Base-by-base conservation (phyloP, 352 stramenopile genomes). In the Phytophthora tentaculata region DNA sequence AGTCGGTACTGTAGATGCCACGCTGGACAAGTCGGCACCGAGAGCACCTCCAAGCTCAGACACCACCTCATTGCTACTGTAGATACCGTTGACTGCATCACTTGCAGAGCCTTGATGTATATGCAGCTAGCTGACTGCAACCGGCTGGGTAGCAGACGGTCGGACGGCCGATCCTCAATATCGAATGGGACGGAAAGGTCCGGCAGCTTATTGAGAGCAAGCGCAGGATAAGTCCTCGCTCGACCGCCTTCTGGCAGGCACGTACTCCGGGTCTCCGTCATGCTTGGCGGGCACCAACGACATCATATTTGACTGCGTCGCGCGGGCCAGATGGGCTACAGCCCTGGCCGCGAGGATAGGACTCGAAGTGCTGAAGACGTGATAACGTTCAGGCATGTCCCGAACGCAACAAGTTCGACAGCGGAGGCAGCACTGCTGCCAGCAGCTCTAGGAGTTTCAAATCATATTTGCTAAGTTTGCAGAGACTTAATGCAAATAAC, bases 221-320 rank as follows among this genome's bases (percentile, higher is more conserved):
- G 51, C 19, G 52, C 52, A 71, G 67, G 61, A 75, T 73, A 50
- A 52, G 65, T 45, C 64, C 23, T 23, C 17, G 39, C 22, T 44
- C 45, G 48, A 24, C 54, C 58, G 56, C 64, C 69, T 74, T 56
- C 51, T 74, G 65, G 60, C 56, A 67, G 19, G 65, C 59, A 77
- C 70, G 69, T 67, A 71, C 52, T 54, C 24, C 39, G 4, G 28
- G 55, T 32, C 41, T 48, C 12, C 22, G 22, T 56, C 14, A 45
- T n/a, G 28, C 43, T 56, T 43, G 6, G 1, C 5, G 9, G 28
- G 19, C 7, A 39, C 2, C 14, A 1, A 14, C 14, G 26, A 29
- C 22, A 13, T 47, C 43, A 8, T 32, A 5, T 23, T 24, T 48
- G 41, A 48, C 41, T 14, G 4, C 35, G 35, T 24, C 23, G 39